These are phyloP conservation scores for Podaxis sp. DNA, from an alignment of 768 basidiomycete species.

Conservation along the genomic window DNA sequence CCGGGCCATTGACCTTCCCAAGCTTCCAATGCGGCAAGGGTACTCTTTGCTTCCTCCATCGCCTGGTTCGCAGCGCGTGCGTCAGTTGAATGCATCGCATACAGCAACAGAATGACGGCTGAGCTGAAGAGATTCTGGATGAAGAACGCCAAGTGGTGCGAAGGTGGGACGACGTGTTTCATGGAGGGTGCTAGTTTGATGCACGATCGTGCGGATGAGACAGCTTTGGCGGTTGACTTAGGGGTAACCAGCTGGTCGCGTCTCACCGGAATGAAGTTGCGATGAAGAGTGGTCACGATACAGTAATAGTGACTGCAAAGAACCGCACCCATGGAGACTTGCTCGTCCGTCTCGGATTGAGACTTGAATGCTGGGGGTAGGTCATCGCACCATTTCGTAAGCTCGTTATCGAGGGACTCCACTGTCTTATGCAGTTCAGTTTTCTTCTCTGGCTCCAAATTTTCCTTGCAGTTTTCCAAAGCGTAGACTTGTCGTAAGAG, in stretches of 20 bases:
- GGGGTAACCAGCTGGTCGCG: constrained; percentile 68
- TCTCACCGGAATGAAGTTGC: constrained; percentile 81
- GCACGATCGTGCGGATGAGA: constrained; percentile 82
- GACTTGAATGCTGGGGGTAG: constrained; percentile 77
- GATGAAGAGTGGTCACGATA: constrained; percentile 82
- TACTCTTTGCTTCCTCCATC: constrained; percentile 80
- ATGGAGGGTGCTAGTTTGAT: constrained; percentile 84
- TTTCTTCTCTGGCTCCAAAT: constrained; percentile 71
- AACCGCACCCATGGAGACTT: constrained; percentile 83
- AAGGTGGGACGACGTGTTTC: constrained; percentile 79
- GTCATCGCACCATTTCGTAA: constrained; percentile 83
- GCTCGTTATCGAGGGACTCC: constrained; percentile 72
- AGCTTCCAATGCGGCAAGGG: constrained; percentile 66
- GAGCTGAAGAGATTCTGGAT: constrained; percentile 90
- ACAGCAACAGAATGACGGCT: constrained; percentile 80
- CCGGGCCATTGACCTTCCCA: constrained; percentile 91
- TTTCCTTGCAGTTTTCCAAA: constrained; percentile 73
- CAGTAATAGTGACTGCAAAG: constrained; percentile 91
- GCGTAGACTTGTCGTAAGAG: constrained; percentile 84
- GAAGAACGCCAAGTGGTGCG: constrained; percentile 86
- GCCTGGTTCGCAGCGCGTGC: constrained; percentile 62
- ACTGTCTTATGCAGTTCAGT: constrained; percentile 76
- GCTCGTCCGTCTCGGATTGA: constrained; percentile 68
- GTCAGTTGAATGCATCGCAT: constrained; percentile 82
- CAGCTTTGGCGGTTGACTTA: constrained; percentile 77